A percentile compares a stretch with the other conserved stretches of the same genome.
Evolutionary conservation across 306 rosid species (phyloP).

Genomic region (Ziziphus jujuba): DNA sequence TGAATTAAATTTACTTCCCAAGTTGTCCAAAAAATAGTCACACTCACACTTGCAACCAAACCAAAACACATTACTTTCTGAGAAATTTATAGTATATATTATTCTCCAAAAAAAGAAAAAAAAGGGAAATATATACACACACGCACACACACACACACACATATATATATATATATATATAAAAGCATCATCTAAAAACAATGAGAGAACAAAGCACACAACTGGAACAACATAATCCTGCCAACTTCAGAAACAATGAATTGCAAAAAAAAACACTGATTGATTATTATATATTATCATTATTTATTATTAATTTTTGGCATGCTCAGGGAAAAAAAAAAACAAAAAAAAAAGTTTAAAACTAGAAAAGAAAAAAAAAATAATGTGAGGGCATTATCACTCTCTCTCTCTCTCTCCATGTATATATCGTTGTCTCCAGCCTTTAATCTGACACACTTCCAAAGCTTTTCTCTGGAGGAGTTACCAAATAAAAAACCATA

Average conservation of each 20-base stretch:
- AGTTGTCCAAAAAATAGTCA: too few relatives aligned
- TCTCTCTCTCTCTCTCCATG: not conserved
- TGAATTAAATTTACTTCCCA: too few relatives aligned
- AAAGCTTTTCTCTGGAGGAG: not conserved
- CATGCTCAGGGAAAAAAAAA: constrained; percentile 11
- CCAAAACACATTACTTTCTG: too few relatives aligned
- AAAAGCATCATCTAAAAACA: too few relatives aligned
- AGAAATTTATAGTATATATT: too few relatives aligned
- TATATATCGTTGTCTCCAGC: not conserved
- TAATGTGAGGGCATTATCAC: not conserved
- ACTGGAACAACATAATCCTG: not conserved
- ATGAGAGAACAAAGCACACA: not conserved
- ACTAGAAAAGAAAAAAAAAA: not conserved
- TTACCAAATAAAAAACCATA: constrained; percentile 2
- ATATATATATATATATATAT: too few relatives aligned
- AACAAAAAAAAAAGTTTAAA: not conserved
- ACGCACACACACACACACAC: too few relatives aligned
- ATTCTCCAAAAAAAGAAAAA: too few relatives aligned
- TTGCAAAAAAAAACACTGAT: not conserved
- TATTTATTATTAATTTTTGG: not conserved
- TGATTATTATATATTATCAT: not conserved
- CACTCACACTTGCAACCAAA: too few relatives aligned
- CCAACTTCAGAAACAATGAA: not conserved
- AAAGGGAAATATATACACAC: too few relatives aligned
- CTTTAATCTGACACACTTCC: constrained; percentile 12